These are phyloP conservation scores for Colletotrichum trifolii DNA, from an alignment of 2,329 filamentous ascomycete genomes.

Conservation along the genomic window DNA sequence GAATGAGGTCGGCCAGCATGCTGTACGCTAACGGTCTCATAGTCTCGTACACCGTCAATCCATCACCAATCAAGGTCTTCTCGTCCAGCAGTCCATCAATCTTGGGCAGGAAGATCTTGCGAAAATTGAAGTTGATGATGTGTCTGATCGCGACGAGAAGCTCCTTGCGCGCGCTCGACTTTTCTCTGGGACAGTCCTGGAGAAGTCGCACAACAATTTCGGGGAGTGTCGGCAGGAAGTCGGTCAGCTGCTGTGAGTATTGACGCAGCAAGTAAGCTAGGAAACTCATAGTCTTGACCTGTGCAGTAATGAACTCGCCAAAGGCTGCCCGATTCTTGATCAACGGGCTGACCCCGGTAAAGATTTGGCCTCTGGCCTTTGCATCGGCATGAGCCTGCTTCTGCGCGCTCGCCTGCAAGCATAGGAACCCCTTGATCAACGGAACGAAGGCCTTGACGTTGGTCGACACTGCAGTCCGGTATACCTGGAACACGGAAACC, in stretches of 20 bases:
- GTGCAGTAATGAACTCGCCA: constrained; percentile 96
- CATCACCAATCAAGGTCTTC: constrained; percentile 92
- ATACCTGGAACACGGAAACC: constrained; percentile 96
- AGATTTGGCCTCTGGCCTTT: constrained; percentile 80
- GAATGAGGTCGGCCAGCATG: constrained; percentile 97
- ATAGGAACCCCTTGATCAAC: constrained; percentile 88
- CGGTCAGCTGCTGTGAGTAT: constrained; percentile 85
- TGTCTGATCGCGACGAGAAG: constrained; percentile 95
- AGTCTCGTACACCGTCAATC: constrained; percentile 94
- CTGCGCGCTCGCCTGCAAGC: constrained; percentile 91
- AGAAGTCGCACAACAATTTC: constrained; percentile 90
- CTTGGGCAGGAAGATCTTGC: constrained; percentile 92
- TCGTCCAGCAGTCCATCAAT: constrained; percentile 97
- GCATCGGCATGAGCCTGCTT: constrained; percentile 91
- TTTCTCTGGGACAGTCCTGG: constrained; percentile 94
- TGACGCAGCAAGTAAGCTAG: constrained; percentile 91
- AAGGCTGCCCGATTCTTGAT: constrained; percentile 96
- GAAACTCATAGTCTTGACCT: constrained; percentile 99
- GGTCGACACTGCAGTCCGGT: constrained; percentile 79
- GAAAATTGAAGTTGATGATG: constrained; percentile 99
- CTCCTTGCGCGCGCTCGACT: constrained; percentile 93
- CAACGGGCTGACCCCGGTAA: constrained; percentile 91
- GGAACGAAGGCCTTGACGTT: constrained; percentile 95
- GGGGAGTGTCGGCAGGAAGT: constrained; percentile 88
- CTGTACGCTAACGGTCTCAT: constrained; percentile 96